phyloP scores from a whole-genome alignment of 2,329 filamentous ascomycete species.

The Berkeleyomyces basicola region DNA sequence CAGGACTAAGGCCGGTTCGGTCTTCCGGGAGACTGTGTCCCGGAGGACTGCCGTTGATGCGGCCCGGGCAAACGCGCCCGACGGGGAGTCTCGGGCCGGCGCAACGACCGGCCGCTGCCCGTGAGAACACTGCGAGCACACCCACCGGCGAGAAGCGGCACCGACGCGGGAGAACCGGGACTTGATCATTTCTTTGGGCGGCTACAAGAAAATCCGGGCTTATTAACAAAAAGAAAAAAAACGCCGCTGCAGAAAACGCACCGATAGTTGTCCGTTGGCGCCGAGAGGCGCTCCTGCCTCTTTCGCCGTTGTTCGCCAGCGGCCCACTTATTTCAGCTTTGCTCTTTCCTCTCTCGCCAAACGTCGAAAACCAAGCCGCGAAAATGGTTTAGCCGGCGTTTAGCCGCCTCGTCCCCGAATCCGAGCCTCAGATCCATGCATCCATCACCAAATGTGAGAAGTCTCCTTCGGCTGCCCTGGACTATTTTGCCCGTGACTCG shows the following conservation, averaged over 20 bases:
- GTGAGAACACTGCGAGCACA: conserved; percentile 6
- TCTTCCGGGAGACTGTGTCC: neutral
- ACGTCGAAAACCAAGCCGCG: neutral
- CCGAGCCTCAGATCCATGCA: conserved; percentile 5
- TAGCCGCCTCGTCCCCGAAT: conserved; percentile 10
- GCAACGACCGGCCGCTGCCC: neutral
- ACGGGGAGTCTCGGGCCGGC: neutral
- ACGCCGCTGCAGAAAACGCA: neutral
- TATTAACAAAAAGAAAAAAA: neutral
- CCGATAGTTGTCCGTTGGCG: neutral
- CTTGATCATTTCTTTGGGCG: conserved; percentile 13
- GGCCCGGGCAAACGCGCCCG: neutral
- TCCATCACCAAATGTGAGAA: conserved; percentile 8
- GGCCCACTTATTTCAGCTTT: conserved; percentile 3
- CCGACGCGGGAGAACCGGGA: conserved; percentile 5
- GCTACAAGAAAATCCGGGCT: neutral
- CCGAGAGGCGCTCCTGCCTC: neutral
- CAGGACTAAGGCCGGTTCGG: too few relatives aligned
- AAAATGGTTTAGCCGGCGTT: conserved; percentile 8
- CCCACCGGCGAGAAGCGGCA: neutral
- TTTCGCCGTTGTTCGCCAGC: neutral
- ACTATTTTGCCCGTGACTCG: conserved; percentile 5
- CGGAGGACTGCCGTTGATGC: neutral
- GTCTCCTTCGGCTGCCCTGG: conserved; percentile 12
- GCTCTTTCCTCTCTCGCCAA: conserved; percentile 1